Evolutionary conservation across 306 rosid species (phyloP), one percentile per base, ranked within the genome.

Genomic region (Vigna hirtella): DNA sequence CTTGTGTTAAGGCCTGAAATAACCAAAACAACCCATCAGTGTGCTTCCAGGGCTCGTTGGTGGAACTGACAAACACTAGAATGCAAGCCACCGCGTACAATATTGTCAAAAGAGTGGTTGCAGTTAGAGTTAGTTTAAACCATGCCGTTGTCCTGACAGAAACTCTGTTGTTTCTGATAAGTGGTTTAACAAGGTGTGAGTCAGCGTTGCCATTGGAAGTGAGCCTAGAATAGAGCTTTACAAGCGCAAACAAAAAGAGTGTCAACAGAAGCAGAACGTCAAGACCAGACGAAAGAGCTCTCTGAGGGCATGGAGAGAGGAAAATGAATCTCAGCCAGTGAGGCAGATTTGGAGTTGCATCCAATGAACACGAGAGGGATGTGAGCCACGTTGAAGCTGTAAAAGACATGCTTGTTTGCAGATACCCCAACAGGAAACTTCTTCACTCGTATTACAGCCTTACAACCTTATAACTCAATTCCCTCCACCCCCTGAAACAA

Each of bases 241-340:
- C 76, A 12, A 81, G 0, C 1, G 92, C 88, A 69, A 92, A 86
- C 10, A 70, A 61, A 32, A 88, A 13, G 68, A 94, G 85, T 6
- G 85, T 32, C 57, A 90, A 70, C 72, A 92, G 13, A 77, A 94
- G 87, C 6, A 92, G 32, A 28, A 81, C 20, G 57, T 89, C 86
- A 57, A 92, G 47, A 8, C 81, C 72, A 43, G 97, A 88, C 2
- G 85, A 64, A 17, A 94, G 74, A 78, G 89, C 91, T 82, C 98
- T 87, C 70, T 94, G 98, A 20, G 97, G 92, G 66, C 98, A 94
- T 28, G 98, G 97, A 5, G 95, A 87, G 65, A 94, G 93, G 69
- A 90, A 86, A 69, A 89, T 18, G 81, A 92, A 92, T 82, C 88
- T 76, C 34, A 94, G 84, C 97, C 95, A 89, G 53, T 84, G 92